Percentiles rank a stretch among this genome's conserved stretches.
Evolutionary conservation across 768 basidiomycete species (phyloP).

Genomic region (Boletus rufocinnamomeus): DNA sequence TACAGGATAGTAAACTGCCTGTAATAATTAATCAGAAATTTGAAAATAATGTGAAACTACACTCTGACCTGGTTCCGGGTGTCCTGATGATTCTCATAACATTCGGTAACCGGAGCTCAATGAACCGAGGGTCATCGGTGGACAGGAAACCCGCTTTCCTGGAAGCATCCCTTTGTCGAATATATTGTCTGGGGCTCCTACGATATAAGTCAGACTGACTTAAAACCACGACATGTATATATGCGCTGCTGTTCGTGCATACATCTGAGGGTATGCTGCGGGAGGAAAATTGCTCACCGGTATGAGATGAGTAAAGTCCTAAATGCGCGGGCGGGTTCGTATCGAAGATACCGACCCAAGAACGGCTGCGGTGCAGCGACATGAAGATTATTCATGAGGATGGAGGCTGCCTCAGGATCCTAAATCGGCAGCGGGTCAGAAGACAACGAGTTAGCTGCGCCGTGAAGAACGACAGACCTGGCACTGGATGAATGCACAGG

Average conservation of each 20-base stretch:
- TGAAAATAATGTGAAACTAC: not conserved
- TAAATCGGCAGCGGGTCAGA: conserved; percentile 28
- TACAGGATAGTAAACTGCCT: conserved; percentile 51
- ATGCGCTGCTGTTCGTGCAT: conserved; percentile 23
- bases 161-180: conserved; percentile 18
- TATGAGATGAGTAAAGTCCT: conserved; percentile 76
- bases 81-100: conserved; percentile 64
- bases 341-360: conserved; percentile 72
- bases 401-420: conserved; percentile 58
- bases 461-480: conserved; percentile 49
- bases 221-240: conserved; percentile 15
- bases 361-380: conserved; percentile 59
- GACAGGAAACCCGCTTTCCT: conserved; percentile 18
- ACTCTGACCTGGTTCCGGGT: conserved; percentile 50
- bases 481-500: conserved; percentile 87
- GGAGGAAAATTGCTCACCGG: conserved; percentile 43
- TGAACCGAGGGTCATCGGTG: conserved; percentile 28
- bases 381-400: conserved; percentile 61
- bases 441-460: not conserved
- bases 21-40: conserved; percentile 1
- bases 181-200: conserved; percentile 27
- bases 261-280: conserved; percentile 5
- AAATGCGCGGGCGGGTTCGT: conserved; percentile 75
- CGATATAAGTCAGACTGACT: conserved; percentile 11
- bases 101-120: conserved; percentile 51